Conservation (phyloP, 345 rosid genomes). For the Eucalyptus pauciflora region DNA sequence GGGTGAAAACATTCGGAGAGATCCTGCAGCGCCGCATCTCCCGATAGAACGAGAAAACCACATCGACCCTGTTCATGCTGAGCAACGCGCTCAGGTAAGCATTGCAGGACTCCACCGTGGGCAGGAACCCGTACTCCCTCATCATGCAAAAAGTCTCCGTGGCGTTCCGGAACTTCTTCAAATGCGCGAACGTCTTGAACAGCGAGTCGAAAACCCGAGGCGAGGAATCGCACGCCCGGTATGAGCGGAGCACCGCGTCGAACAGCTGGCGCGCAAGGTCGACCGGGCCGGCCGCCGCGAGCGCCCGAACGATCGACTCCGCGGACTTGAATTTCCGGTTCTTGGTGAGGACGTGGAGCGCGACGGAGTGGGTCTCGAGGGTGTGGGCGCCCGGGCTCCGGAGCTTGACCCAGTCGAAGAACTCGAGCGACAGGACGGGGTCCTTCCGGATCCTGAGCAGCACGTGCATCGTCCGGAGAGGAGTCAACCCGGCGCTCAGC, state of each 20-base stretch:
- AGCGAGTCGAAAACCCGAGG: slow-evolving; percentile 67
- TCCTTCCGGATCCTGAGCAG: slow-evolving; percentile 55
- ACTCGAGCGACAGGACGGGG: slow-evolving; percentile 58
- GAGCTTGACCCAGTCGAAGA: slow-evolving; percentile 55
- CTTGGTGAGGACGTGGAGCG: slow-evolving; percentile 65
- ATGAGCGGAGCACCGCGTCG: slow-evolving; percentile 44
- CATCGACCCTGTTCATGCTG: slow-evolving; percentile 38
- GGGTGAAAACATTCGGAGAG: slow-evolving; percentile 63
- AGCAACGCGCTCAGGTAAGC: slow-evolving; percentile 68
- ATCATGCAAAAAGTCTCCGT: slow-evolving; percentile 41
- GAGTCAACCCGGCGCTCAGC: slow-evolving; percentile 26
- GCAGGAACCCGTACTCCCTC: slow-evolving; percentile 63
- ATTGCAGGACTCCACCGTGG: slow-evolving; percentile 68
- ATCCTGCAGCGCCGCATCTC: slow-evolving; percentile 65
- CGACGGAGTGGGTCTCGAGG: slow-evolving; percentile 43
- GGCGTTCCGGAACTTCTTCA: slow-evolving; percentile 67
- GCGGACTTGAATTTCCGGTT: slow-evolving; percentile 65
- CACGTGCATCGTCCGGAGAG: slow-evolving; percentile 48
- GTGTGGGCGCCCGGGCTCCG: slow-evolving; percentile 33
- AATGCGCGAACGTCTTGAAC: slow-evolving; percentile 55
- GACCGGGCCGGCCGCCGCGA: slow-evolving; percentile 1
- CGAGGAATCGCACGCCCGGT: slow-evolving; percentile 64
- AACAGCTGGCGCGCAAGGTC: slow-evolving; percentile 52
- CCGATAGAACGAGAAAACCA: slow-evolving; percentile 46
- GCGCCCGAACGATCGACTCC: slow-evolving; percentile 32